Conservation (phyloP, 345 rosid genomes). For the Hibiscus syriacus region DNA sequence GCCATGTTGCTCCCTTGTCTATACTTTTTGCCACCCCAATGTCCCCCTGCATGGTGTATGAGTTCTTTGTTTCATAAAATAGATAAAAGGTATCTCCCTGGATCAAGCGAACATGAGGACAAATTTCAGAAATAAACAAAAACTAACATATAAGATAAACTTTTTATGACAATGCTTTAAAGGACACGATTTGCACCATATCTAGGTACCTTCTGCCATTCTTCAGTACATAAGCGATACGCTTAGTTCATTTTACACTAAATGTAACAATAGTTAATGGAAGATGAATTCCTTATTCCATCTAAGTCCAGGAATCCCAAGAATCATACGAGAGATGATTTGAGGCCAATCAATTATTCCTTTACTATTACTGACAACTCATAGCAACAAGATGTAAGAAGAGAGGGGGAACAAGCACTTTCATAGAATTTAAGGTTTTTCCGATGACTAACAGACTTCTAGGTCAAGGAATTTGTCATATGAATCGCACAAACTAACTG, state of each 20-base stretch:
- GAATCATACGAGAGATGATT: not conserved
- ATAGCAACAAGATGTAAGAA: not conserved
- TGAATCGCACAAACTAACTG: not conserved
- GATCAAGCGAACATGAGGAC: slow-evolving; percentile 2
- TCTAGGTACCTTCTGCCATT: not conserved
- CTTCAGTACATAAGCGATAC: not conserved
- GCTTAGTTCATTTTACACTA: not conserved
- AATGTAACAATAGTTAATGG: not conserved
- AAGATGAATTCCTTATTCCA: not conserved
- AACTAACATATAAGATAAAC: not conserved
- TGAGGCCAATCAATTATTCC: not conserved
- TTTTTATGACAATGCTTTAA: not conserved
- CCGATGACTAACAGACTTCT: not conserved
- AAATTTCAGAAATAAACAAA: not conserved
- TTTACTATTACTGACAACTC: not conserved
- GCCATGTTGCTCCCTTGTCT: slow-evolving; percentile 90
- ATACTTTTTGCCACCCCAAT: slow-evolving; percentile 80
- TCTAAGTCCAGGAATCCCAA: not conserved
- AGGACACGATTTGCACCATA: not conserved
- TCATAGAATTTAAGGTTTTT: not conserved
- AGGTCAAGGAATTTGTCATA: not conserved
- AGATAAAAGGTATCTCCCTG: slow-evolving; percentile 72
- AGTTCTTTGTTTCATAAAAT: slow-evolving; percentile 77
- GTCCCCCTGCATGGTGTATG: slow-evolving; percentile 84
- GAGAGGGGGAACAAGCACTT: not conserved